Conservation (phyloP, 2,329 filamentous ascomycete genomes). For the Botrytis sinoallii region DNA sequence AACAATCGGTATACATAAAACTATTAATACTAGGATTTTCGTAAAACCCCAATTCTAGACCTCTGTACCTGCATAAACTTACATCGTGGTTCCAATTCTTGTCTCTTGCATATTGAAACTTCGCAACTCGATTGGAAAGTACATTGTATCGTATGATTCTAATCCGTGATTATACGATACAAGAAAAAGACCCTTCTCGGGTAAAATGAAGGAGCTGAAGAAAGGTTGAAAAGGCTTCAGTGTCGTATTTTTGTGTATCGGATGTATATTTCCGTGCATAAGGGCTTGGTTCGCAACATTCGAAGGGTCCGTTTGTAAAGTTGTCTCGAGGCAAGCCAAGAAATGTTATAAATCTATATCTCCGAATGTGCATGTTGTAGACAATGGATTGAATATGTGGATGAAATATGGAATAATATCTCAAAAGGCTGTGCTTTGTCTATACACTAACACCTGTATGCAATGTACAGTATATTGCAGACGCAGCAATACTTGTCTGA, state of each 20-base stretch:
- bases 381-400: background rate
- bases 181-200: background rate
- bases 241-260: background rate
- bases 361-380: background rate
- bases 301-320: background rate
- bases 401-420: background rate
- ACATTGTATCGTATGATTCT: background rate
- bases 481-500: background rate
- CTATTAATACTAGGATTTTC: background rate
- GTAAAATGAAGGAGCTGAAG: slow-evolving; percentile 11
- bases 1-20: background rate
- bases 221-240: background rate
- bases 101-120: background rate
- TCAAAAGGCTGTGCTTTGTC: background rate
- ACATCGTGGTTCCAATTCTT: background rate
- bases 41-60: background rate
- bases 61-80: slow-evolving; percentile 8
- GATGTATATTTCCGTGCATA: background rate
- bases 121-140: background rate
- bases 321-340: background rate
- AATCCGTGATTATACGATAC: background rate
- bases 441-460: background rate
- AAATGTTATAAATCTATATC: background rate
- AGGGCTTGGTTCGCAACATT: background rate
- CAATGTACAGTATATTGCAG: slow-evolving; percentile 3